phyloP scores from a whole-genome alignment of 2,329 filamentous ascomycete species.

The Aspergillus candidus region DNA sequence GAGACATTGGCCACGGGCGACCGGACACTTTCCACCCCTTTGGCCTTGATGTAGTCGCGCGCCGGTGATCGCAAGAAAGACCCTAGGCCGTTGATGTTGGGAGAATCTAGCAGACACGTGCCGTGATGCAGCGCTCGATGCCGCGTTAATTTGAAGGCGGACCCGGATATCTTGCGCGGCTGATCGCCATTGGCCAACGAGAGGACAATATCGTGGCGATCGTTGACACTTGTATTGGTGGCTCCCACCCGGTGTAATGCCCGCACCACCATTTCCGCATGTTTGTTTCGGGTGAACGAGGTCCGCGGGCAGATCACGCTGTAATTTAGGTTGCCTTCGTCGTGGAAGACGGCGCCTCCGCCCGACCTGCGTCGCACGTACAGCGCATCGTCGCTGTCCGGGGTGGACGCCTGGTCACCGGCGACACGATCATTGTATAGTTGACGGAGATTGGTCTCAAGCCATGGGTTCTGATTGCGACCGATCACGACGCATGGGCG shows the following conservation, averaged over 20 bases:
- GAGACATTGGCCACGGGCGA: conserved; percentile 77
- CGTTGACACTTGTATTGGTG: conserved; percentile 67
- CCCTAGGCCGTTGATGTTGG: conserved; percentile 64
- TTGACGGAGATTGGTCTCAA: conserved; percentile 70
- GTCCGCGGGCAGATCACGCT: conserved; percentile 77
- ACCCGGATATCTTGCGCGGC: conserved; percentile 79
- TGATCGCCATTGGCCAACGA: conserved; percentile 39
- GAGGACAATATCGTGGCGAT: conserved; percentile 87
- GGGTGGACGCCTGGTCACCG: conserved; percentile 11
- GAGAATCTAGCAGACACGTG: conserved; percentile 75
- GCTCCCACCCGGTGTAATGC: conserved; percentile 54
- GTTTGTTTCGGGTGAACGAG: conserved; percentile 73
- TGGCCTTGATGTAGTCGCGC: conserved; percentile 66
- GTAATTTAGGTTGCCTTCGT: conserved; percentile 89
- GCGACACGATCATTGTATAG: conserved; percentile 43
- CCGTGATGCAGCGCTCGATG: conserved; percentile 83
- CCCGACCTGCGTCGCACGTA: conserved; percentile 81
- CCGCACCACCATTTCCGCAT: conserved; percentile 89
- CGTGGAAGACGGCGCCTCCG: conserved; percentile 91
- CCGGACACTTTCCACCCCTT: conserved; percentile 85
- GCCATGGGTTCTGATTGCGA: conserved; percentile 96
- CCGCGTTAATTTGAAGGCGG: conserved; percentile 86
- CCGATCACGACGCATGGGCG: conserved; percentile 82
- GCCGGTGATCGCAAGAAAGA: conserved; percentile 71
- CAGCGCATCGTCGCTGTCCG: conserved; percentile 37